Conservation (phyloP, 768 basidiomycete species). For the Tylopilus rubrobrunneus region DNA sequence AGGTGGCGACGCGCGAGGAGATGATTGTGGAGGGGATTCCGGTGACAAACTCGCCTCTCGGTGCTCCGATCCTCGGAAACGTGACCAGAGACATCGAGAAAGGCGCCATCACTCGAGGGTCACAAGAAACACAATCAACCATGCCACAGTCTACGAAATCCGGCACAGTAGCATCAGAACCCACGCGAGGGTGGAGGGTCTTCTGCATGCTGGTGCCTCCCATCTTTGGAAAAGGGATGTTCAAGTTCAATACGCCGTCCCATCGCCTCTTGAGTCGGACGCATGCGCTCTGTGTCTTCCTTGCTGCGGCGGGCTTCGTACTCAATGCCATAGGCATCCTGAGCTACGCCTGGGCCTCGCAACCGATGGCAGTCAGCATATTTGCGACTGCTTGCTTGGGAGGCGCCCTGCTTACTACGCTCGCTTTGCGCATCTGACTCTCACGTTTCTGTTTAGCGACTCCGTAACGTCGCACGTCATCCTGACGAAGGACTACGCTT, state of each 20-base stretch:
- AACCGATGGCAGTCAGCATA: constrained; percentile 42
- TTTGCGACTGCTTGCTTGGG: constrained; percentile 40
- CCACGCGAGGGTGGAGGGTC: neutral
- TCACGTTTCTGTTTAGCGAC: neutral
- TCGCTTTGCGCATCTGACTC: constrained; percentile 7
- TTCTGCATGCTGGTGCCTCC: constrained; percentile 9
- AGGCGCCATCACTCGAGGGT: neutral
- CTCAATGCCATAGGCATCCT: constrained; percentile 48
- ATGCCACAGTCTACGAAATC: neutral
- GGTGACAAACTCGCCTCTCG: neutral
- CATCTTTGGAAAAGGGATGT: constrained; percentile 45
- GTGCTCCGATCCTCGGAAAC: neutral
- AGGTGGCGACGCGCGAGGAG: constrained; percentile 45
- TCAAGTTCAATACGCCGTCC: constrained; percentile 34
- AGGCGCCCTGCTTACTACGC: constrained; percentile 28
- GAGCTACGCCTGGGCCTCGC: constrained; percentile 47
- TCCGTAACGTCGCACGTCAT: neutral
- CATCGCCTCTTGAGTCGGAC: constrained; percentile 44
- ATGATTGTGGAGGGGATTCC: constrained; percentile 32
- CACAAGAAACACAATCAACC: neutral
- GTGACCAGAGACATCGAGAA: neutral
- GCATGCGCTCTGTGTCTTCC: constrained; percentile 47
- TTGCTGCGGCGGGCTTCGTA: constrained; percentile 47
- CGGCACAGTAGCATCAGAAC: neutral
- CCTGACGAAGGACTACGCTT: neutral